These are phyloP conservation scores for Cryptosporidium parvum DNA, from an alignment of 169 alveolate species.

Conservation along the genomic window DNA sequence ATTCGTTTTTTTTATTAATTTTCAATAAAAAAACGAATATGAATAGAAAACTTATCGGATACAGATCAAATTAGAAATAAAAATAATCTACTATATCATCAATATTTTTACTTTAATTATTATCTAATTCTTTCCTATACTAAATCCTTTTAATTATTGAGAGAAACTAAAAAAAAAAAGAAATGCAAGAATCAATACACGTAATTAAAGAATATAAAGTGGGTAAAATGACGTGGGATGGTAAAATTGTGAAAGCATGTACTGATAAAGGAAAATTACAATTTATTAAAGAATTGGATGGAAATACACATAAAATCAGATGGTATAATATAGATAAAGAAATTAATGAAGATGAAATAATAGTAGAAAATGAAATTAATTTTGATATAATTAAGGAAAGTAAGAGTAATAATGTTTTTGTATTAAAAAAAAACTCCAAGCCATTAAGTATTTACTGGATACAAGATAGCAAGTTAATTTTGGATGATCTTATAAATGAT, in stretches of 20 bases:
- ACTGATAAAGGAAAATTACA: slow-evolving; percentile 37
- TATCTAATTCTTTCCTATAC: background rate
- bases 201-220: slow-evolving; percentile 27
- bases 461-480: slow-evolving; percentile 7
- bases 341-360: slow-evolving; percentile 6
- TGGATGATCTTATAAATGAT: slow-evolving; percentile 16
- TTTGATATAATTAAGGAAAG: slow-evolving; percentile 15
- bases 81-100: background rate
- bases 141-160: background rate
- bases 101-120: too few species aligned
- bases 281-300: background rate
- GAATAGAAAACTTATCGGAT: background rate
- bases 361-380: background rate
- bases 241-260: slow-evolving; percentile 46
- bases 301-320: slow-evolving; percentile 1
- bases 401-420: slow-evolving; percentile 42
- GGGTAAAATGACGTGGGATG: slow-evolving; percentile 70
- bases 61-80: background rate
- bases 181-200: background rate
- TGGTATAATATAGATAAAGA: slow-evolving; percentile 44
- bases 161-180: too few species aligned
- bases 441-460: slow-evolving; percentile 31
- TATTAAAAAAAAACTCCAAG: background rate
- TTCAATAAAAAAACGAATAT: too few species aligned
- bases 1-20: too few species aligned